Conservation (phyloP, 257 asterid species). For the Solanum bulbocastanum region DNA sequence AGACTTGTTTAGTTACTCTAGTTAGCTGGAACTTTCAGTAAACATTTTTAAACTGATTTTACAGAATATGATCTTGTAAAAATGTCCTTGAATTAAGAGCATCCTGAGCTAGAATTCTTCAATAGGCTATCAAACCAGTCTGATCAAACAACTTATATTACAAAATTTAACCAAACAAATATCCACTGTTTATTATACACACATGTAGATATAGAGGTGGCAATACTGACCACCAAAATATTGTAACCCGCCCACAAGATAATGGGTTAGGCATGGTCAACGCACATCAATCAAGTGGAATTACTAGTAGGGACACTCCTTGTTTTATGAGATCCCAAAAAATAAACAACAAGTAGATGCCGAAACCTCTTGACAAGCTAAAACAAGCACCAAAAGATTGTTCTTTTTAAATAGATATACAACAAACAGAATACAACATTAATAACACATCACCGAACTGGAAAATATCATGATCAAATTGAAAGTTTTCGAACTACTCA, state of each 20-base stretch:
- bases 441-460: neutral
- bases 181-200: neutral
- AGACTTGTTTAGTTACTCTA: neutral
- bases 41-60: neutral
- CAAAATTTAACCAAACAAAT: neutral
- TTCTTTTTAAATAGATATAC: neutral
- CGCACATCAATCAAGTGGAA: neutral
- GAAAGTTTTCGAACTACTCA: neutral
- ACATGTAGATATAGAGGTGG: neutral
- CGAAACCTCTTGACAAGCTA: neutral
- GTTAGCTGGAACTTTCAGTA: neutral
- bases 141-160: neutral
- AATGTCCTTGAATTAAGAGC: neutral
- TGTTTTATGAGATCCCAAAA: neutral
- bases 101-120: neutral
- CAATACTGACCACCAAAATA: neutral
- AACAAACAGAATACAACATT: neutral
- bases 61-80: neutral
- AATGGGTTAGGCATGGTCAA: neutral
- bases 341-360: neutral
- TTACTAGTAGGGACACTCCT: neutral
- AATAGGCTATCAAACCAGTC: neutral
- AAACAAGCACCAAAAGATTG: neutral
- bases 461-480: neutral
- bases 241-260: neutral